phyloP scores from a whole-genome alignment of 2,329 filamentous ascomycete species.

The Ceratocystis cubensis region DNA sequence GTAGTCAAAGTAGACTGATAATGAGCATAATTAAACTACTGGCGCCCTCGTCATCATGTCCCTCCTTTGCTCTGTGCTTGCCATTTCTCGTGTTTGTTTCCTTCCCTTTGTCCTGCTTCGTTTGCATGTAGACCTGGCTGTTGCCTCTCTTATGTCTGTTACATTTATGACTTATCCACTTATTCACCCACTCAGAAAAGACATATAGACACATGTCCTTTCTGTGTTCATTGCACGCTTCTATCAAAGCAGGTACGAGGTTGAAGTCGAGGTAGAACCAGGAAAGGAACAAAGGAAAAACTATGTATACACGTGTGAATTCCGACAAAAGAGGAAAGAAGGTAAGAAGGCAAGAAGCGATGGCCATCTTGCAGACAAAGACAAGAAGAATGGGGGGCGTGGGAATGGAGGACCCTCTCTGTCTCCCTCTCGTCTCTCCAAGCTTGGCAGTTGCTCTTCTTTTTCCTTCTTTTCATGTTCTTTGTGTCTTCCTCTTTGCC shows the following conservation, averaged over 20 bases:
- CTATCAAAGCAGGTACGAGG: slow-evolving; percentile 8
- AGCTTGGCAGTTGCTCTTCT: neutral
- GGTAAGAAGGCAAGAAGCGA: neutral
- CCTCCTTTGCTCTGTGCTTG: neutral
- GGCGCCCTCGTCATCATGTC: too few species aligned
- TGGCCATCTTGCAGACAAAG: neutral
- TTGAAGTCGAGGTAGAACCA: neutral
- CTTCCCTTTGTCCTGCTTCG: neutral
- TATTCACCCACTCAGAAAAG: neutral
- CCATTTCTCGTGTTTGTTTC: neutral
- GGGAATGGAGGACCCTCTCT: neutral
- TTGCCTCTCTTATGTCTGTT: neutral
- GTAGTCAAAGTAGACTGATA: neutral
- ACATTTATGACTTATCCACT: neutral
- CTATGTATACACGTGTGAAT: neutral
- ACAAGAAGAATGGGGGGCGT: neutral
- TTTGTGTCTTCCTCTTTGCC: slow-evolving; percentile 1
- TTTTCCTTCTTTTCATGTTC: slow-evolving; percentile 4
- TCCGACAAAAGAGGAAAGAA: neutral
- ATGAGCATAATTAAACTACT: neutral
- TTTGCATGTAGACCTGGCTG: neutral
- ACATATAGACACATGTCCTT: neutral
- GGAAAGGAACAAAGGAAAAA: neutral
- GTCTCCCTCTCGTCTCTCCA: too few species aligned
- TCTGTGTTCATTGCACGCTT: neutral